Percentiles rank a stretch among this genome's conserved stretches.
Conservation (phyloP, 2,329 filamentous ascomycete species). For the Aspergillus sp. region DNA sequence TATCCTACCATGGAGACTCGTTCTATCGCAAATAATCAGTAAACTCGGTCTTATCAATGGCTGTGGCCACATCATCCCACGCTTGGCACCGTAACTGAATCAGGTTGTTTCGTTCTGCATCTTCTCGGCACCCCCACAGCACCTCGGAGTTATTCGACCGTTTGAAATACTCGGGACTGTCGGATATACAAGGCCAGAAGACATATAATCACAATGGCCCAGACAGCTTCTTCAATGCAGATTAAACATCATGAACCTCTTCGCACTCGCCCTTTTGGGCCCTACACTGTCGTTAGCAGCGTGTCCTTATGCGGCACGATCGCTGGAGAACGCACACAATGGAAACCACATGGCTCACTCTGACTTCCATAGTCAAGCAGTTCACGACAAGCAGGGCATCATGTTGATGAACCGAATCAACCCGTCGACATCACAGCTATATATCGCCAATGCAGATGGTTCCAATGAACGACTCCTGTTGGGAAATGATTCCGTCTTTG, state of each 20-base stretch:
- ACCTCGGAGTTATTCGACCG: too few species aligned
- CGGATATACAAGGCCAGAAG: too few species aligned
- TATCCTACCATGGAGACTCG: too few species aligned
- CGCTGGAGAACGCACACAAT: too few species aligned
- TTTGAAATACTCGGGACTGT: too few species aligned
- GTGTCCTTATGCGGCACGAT: background rate
- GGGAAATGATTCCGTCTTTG: conserved; percentile 3
- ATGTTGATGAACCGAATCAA: conserved; percentile 8
- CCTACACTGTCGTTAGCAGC: background rate
- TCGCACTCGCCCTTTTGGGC: background rate
- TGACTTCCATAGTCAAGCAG: background rate
- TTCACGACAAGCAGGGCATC: conserved; percentile 1
- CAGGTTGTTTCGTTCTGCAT: too few species aligned
- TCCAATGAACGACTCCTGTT: conserved; percentile 3
- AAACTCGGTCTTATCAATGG: too few species aligned
- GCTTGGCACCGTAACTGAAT: too few species aligned
- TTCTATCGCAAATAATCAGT: too few species aligned
- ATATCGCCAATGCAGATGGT: conserved; percentile 7
- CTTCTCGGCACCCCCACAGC: too few species aligned
- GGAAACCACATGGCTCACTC: background rate
- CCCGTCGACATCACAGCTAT: conserved; percentile 2
- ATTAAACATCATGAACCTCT: background rate
- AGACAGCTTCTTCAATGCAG: background rate
- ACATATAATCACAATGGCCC: too few species aligned
- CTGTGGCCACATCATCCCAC: too few species aligned